phyloP scores from a whole-genome alignment of 129 eudicot species.

The Helichrysum umbraculigerum region DNA sequence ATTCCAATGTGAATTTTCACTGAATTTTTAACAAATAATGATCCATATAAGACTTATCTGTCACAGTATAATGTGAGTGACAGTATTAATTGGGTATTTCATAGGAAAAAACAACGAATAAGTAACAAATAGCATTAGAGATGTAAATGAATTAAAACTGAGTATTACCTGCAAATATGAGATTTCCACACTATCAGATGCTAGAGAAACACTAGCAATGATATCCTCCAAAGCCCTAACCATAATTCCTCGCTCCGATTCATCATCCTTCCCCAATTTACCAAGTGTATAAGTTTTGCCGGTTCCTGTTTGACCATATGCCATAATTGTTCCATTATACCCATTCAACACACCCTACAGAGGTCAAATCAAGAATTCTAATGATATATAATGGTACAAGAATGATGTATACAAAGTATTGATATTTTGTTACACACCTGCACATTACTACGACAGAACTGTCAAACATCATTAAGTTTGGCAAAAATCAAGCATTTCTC shows the following conservation, averaged over 20 bases:
- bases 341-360: conserved; percentile 93
- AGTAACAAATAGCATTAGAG: neutral
- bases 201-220: conserved; percentile 52
- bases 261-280: conserved; percentile 77
- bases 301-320: conserved; percentile 99
- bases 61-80: neutral
- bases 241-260: conserved; percentile 94
- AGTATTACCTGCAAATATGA: conserved; percentile 78
- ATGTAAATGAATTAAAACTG: neutral
- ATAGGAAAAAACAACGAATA: neutral
- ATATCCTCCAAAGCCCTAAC: conserved; percentile 97
- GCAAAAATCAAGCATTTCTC: conserved; percentile 5
- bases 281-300: conserved; percentile 97
- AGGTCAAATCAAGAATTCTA: conserved; percentile 28
- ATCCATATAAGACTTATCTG: conserved; percentile 5
- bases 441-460: neutral
- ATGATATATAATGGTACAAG: neutral
- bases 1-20: neutral
- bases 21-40: neutral
- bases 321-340: conserved; percentile 98
- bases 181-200: conserved; percentile 74
- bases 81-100: neutral
- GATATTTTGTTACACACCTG: neutral
- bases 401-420: neutral
- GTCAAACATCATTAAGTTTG: neutral